Percentiles rank a stretch among this genome's conserved stretches.
Evolutionary conservation across 2,329 filamentous ascomycete species (phyloP).

Genomic region (Hymenoscyphus fructigenus): DNA sequence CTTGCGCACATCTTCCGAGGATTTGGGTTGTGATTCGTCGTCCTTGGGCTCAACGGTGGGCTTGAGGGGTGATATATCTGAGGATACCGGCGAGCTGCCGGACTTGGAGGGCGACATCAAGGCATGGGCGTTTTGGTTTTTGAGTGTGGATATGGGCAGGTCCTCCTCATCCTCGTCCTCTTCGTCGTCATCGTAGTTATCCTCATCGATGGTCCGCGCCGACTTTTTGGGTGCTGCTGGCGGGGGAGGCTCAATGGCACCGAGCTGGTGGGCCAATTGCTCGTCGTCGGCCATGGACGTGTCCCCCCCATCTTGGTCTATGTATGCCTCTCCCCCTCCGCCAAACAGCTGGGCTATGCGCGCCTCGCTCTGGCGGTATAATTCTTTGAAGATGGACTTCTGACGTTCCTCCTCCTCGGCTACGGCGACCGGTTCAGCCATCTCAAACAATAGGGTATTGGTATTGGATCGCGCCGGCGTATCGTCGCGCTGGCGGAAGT

Average conservation of each 20-base stretch:
- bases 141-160: conserved; percentile 51
- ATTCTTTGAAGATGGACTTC: conserved; percentile 69
- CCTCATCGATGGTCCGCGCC: conserved; percentile 76
- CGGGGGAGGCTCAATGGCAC: conserved; percentile 47
- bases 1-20: conserved; percentile 85
- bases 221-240: conserved; percentile 63
- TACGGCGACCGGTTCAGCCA: conserved; percentile 46
- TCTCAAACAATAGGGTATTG: conserved; percentile 33
- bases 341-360: conserved; percentile 76
- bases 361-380: conserved; percentile 75
- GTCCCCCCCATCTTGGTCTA: conserved; percentile 20
- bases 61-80: conserved; percentile 50
- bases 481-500: conserved; percentile 63
- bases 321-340: conserved; percentile 34
- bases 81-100: conserved; percentile 63
- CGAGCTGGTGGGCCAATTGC: conserved; percentile 50
- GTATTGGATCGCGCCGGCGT: conserved; percentile 38
- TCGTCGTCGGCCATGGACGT: conserved; percentile 36
- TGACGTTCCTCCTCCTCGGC: conserved; percentile 67
- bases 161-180: conserved; percentile 66
- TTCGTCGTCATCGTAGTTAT: conserved; percentile 82
- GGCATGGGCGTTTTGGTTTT: conserved; percentile 49
- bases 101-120: conserved; percentile 70
- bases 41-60: conserved; percentile 53
- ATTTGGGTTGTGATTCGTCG: conserved; percentile 57